Base-by-base conservation (phyloP, 768 basidiomycete genomes). In the Suillus brevipes region DNA sequence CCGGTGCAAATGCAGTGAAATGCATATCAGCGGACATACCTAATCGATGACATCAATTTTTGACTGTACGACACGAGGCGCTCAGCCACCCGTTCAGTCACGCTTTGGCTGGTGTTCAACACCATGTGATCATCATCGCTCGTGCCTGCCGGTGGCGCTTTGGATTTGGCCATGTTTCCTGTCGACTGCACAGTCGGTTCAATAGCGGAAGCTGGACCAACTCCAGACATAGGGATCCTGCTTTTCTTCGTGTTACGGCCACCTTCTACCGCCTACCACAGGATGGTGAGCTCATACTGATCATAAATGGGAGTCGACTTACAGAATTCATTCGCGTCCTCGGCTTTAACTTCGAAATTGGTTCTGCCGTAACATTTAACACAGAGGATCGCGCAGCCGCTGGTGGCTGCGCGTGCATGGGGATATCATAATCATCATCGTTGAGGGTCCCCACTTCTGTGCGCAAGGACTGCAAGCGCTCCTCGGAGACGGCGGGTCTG, bases 51-150 rank as follows among this genome's bases (percentile, higher is more conserved):
- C 67, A 81, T 79, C 65, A 84, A 64, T 62, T 78, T 78, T 73
- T 85, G 79, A 64, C 82, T 80, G 66, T 83, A 84, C 66, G 79
- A 79, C 69, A 87, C 73, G 67, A 87, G 79, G 69, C 81, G 78
- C 66, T 77, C 80, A 63, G 84, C 82, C 67, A 83, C 76, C 53
- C 80, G 81, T 43, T 73, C 75, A 62, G 73, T 68, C 47, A 66
- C 61, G 65, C 61, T 64, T 60, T 60, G 60, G 31, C 61, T 63
- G 28, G 65, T 64, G 61, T 68, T 73, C 60, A 71, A 69, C 62
- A 70, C 70, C 49, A 71, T 69, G 65, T 69, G 75, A 61, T 72
- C 70, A 68, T 77, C 80, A 50, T 68, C 67, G 72, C 74, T 67
- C 59, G 58, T 31, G 53, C 62, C 56, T 60, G 67, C 66, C 71